A percentile compares a stretch with the other conserved stretches of the same genome.
phyloP scores from a whole-genome alignment of 768 basidiomycete species.

The Boletus edulis region DNA sequence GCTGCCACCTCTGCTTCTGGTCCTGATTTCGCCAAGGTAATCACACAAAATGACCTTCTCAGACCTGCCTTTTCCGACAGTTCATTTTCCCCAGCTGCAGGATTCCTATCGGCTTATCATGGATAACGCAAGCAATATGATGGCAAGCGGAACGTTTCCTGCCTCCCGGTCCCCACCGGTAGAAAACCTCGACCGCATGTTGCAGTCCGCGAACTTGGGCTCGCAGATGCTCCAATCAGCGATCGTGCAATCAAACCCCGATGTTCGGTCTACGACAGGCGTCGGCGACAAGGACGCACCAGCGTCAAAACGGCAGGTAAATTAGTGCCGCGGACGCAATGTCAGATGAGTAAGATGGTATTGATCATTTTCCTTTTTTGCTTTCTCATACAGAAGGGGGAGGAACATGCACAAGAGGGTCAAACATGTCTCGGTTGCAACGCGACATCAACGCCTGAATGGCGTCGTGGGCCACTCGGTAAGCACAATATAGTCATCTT shows the following conservation, averaged over 20 bases:
- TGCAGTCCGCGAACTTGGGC: slow-evolving; percentile 43
- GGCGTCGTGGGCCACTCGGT: slow-evolving; percentile 84
- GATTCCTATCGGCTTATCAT: slow-evolving; percentile 46
- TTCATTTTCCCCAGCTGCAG: slow-evolving; percentile 32
- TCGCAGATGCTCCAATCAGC: slow-evolving; percentile 32
- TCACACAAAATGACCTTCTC: not conserved
- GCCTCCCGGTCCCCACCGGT: slow-evolving; percentile 23
- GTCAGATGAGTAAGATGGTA: slow-evolving; percentile 29
- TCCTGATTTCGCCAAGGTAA: slow-evolving; percentile 45
- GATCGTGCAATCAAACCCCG: slow-evolving; percentile 27
- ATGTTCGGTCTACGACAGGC: slow-evolving; percentile 21
- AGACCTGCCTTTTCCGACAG: slow-evolving; percentile 10
- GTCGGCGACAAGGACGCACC: slow-evolving; percentile 31
- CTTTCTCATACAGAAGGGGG: slow-evolving; percentile 31
- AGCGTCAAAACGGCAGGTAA: slow-evolving; percentile 34
- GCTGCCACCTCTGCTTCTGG: slow-evolving; percentile 26
- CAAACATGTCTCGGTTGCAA: slow-evolving; percentile 80
- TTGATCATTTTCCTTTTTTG: slow-evolving; percentile 21
- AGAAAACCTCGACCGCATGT: slow-evolving; percentile 43
- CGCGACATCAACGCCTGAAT: slow-evolving; percentile 85
- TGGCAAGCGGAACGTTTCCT: slow-evolving; percentile 21
- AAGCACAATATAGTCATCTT: slow-evolving; percentile 27
- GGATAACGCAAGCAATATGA: slow-evolving; percentile 35
- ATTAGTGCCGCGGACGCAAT: slow-evolving; percentile 26
- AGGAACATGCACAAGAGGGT: slow-evolving; percentile 50